A percentile compares a stretch with the other conserved stretches of the same genome.
These are phyloP conservation scores for Linanthus parryae DNA, from an alignment of 148 eudicot genomes.

Conservation along the genomic window DNA sequence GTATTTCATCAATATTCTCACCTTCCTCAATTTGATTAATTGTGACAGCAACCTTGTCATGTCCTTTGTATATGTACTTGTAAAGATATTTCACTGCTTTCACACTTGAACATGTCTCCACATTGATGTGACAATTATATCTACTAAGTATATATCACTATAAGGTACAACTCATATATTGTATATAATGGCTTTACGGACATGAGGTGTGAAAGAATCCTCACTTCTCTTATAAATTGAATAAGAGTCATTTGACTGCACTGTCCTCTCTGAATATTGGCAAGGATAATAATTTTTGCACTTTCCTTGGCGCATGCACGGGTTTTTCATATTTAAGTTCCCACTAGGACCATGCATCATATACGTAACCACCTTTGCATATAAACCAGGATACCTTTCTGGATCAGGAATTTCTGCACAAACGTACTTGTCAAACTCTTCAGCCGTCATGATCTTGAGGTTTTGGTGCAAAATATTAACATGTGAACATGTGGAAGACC, in stretches of 20 bases:
- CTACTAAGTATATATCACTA: not conserved
- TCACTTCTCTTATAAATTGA: not conserved
- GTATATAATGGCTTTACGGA: not conserved
- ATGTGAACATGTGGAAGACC: constrained; percentile 10
- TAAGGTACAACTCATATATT: too few species aligned
- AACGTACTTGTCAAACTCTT: too few species aligned
- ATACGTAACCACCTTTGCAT: not conserved
- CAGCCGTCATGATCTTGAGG: not conserved
- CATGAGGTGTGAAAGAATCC: not conserved
- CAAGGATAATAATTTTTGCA: too few species aligned
- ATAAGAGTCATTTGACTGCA: not conserved
- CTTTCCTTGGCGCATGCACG: too few species aligned
- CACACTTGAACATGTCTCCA: not conserved
- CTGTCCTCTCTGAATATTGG: not conserved
- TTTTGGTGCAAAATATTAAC: constrained; percentile 1
- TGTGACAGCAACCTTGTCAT: not conserved
- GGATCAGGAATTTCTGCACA: not conserved
- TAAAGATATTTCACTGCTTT: constrained; percentile 1
- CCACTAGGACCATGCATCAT: constrained; percentile 1
- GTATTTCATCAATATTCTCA: not conserved
- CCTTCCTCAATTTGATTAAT: not conserved
- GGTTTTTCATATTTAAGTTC: not conserved
- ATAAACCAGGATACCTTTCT: not conserved
- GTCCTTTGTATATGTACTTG: not conserved
- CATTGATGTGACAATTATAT: not conserved